Evolutionary conservation across 1,284 basidiomycete species (phyloP), one percentile per base, ranked within the genome.

Genomic region (Pseudozyma pruni): DNA sequence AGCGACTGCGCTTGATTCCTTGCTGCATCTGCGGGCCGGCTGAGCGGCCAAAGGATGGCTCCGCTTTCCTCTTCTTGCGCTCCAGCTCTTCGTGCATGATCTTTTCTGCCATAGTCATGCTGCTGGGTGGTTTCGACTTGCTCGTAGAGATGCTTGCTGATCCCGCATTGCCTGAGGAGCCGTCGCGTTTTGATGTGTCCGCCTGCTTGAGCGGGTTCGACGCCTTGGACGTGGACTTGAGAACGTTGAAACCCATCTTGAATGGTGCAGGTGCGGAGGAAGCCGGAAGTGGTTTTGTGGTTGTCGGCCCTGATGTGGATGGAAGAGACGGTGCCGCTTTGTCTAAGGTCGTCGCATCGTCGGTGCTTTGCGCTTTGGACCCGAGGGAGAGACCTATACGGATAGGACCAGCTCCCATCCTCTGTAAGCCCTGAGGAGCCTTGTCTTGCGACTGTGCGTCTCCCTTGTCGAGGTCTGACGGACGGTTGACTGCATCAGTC

Each of bases 31-130:
- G 58, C 2, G 75, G 73, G 4, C 73, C 75, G 19, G 51, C 25
- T 10, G 55, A 53, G 13, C 59, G 54, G 23, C 45, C 38, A 13
- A 41, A 11, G 8, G 52, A 33, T 0, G 41, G 10, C 6, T 61
- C 43, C 8, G 44, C 63, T 40, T 61, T 68, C 19, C 58, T 42
- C 53, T 70, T 74, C 41, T 63, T 63, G 22, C 57, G 62, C 50
- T 56, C 66, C 27, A 76, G 45, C 35, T 81, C 79, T 39, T 81
- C 79, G 32, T 69, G 55, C 55, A 78, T 81, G 57, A 81, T 81
- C 41, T 72, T 69, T 44, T 81, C 79, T 1, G 79, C 79, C 49
- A 74, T 74, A 11, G 78, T 76, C 47, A 75, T 53, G 52, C 59
- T 60, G 25, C 43, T 53, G 1, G 67, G 75, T 9, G 68, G 70